A percentile compares a stretch with the other conserved stretches of the same genome.
Conservation (phyloP, 1,139 yeast species). For the Debaryomyces psychrophilus region DNA sequence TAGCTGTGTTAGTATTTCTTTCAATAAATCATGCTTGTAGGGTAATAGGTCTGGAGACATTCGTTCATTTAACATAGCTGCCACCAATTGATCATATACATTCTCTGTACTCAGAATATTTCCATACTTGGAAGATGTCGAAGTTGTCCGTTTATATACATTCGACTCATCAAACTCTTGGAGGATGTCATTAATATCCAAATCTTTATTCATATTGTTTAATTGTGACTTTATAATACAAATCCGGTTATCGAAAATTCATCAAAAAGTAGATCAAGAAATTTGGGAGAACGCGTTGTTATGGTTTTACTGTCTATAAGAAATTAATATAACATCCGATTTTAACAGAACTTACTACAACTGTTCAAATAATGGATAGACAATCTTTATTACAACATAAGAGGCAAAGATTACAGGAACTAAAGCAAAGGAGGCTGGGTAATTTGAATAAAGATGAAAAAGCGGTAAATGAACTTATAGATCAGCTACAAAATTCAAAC, state of each 20-base stretch:
- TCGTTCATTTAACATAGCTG: slow-evolving; percentile 81
- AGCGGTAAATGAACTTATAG: slow-evolving; percentile 26
- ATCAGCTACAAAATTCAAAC: slow-evolving; percentile 16
- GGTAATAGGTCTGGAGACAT: slow-evolving; percentile 82
- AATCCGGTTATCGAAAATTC: neutral
- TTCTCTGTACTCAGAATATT: slow-evolving; percentile 15
- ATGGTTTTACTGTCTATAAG: neutral
- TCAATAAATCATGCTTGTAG: slow-evolving; percentile 63
- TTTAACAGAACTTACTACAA: neutral
- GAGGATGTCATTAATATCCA: slow-evolving; percentile 71
- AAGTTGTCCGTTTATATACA: slow-evolving; percentile 17
- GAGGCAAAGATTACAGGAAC: slow-evolving; percentile 44
- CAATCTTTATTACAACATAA: slow-evolving; percentile 45
- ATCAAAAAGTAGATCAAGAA: neutral
- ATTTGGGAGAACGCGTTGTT: slow-evolving; percentile 14
- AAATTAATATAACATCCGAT: neutral
- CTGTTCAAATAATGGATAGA: slow-evolving; percentile 33
- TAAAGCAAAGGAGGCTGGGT: slow-evolving; percentile 36
- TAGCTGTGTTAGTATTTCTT: slow-evolving; percentile 58
- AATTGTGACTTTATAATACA: neutral
- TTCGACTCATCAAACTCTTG: slow-evolving; percentile 54
- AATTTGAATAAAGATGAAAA: slow-evolving; percentile 17
- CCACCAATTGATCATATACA: slow-evolving; percentile 51
- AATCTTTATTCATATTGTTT: slow-evolving; percentile 15
- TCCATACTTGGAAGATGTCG: slow-evolving; percentile 14